Evolutionary conservation across 108 stramenopile genomes (phyloP).

Genomic region (Pseudonitzschia multiseries): DNA sequence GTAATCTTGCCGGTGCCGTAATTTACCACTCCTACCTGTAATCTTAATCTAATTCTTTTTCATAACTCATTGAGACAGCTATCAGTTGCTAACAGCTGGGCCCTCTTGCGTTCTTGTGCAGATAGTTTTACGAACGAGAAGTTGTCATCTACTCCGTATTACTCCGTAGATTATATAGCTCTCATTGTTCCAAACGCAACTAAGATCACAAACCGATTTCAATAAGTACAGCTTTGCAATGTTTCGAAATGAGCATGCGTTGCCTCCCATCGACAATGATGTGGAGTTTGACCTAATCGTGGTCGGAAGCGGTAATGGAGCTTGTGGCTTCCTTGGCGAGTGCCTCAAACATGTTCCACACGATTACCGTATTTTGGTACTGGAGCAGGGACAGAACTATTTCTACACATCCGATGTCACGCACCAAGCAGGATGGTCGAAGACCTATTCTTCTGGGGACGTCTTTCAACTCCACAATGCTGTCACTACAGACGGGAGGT

Average conservation of each 20-base stretch:
- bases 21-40: no score
- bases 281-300: slow-evolving; percentile 30
- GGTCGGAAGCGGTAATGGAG: slow-evolving; percentile 36
- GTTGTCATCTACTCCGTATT: no score
- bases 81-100: no score
- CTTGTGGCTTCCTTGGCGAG: slow-evolving; percentile 31
- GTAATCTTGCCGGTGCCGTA: no score
- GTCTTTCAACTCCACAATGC: slow-evolving; percentile 35
- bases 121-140: no score
- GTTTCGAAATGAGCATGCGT: slow-evolving; percentile 11
- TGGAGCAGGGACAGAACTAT: slow-evolving; percentile 34
- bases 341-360: slow-evolving; percentile 10
- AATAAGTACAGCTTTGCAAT: background rate
- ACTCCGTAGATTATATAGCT: no score
- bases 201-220: no score
- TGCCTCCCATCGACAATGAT: slow-evolving; percentile 9
- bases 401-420: slow-evolving; percentile 36
- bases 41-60: no score
- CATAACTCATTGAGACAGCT: no score
- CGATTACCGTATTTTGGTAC: slow-evolving; percentile 16
- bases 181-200: no score
- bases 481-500: slow-evolving; percentile 12
- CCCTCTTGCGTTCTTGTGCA: no score
- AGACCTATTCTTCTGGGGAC: slow-evolving; percentile 20
- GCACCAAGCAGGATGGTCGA: slow-evolving; percentile 33